Conservation (phyloP, 345 rosid genomes). For the Brassica cretica region DNA sequence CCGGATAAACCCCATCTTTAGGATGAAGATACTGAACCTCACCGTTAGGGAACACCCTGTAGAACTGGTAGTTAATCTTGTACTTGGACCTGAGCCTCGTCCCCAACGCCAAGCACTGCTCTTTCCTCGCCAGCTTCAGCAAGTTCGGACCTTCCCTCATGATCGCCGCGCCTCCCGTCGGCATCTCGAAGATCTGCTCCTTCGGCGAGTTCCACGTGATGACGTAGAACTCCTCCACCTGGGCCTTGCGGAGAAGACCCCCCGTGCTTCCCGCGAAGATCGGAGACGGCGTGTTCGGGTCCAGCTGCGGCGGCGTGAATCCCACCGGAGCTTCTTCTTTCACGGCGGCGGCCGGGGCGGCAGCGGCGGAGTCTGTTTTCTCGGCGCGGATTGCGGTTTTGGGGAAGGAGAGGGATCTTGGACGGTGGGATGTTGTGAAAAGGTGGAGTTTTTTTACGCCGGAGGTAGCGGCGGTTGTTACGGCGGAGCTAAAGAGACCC, state of each 20-base stretch:
- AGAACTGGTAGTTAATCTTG: slow-evolving; percentile 95
- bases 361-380: slow-evolving; percentile 39
- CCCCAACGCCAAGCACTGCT: slow-evolving; percentile 89
- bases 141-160: slow-evolving; percentile 95
- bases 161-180: slow-evolving; percentile 90
- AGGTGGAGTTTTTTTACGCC: slow-evolving; percentile 42
- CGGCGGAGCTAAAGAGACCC: slow-evolving; percentile 56
- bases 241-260: slow-evolving; percentile 77
- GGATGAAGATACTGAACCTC: slow-evolving; percentile 96
- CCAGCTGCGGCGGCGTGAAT: slow-evolving; percentile 79
- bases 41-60: slow-evolving; percentile 88
- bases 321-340: slow-evolving; percentile 69
- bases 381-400: slow-evolving; percentile 41
- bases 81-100: slow-evolving; percentile 92
- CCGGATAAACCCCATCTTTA: slow-evolving; percentile 93
- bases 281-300: slow-evolving; percentile 88
- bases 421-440: slow-evolving; percentile 48
- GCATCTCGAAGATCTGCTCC: slow-evolving; percentile 96
- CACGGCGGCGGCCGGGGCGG: slow-evolving; percentile 37
- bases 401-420: slow-evolving; percentile 46
- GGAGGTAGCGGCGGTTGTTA: slow-evolving; percentile 51
- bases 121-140: slow-evolving; percentile 92
- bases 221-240: slow-evolving; percentile 88
- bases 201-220: slow-evolving; percentile 94
- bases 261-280: slow-evolving; percentile 92